A percentile compares a stretch with the other conserved stretches of the same genome.
These are phyloP conservation scores for Talaromyces marneffei DNA, from an alignment of 2,329 filamentous ascomycete genomes.

Conservation along the genomic window DNA sequence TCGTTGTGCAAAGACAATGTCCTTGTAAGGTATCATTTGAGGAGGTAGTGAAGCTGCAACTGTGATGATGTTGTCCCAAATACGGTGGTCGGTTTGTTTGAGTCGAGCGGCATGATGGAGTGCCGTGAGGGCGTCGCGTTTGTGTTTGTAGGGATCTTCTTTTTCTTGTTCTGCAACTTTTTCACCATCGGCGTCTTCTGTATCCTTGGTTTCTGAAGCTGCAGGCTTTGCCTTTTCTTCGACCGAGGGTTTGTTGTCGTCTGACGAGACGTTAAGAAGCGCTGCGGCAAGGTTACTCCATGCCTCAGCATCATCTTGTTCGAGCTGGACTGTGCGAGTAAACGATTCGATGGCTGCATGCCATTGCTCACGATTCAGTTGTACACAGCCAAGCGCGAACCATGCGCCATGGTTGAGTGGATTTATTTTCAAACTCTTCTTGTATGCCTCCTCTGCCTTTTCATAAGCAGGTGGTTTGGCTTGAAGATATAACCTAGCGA, in stretches of 20 bases:
- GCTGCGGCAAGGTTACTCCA: constrained; percentile 94
- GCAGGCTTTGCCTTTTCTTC: constrained; percentile 29
- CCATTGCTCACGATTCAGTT: constrained; percentile 70
- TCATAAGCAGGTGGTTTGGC: constrained; percentile 55
- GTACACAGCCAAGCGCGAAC: constrained; percentile 85
- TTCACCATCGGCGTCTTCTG: constrained; percentile 26
- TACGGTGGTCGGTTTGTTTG: constrained; percentile 80
- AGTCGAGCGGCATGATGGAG: constrained; percentile 81
- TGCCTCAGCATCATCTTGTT: constrained; percentile 82
- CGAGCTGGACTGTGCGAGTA: constrained; percentile 72
- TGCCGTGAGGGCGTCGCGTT: constrained; percentile 71
- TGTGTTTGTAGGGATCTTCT: constrained; percentile 54
- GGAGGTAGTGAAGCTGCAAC: constrained; percentile 73
- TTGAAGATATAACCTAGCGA: constrained; percentile 71
- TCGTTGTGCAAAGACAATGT: constrained; percentile 69
- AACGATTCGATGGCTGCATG: constrained; percentile 78
- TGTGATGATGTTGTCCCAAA: constrained; percentile 95
- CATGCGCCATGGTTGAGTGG: constrained; percentile 76
- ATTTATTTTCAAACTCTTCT: constrained; percentile 69
- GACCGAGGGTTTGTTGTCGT: constrained; percentile 24
- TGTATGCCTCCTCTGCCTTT: constrained; percentile 71
- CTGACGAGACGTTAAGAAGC: constrained; percentile 52
- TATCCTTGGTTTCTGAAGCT: constrained; percentile 15
- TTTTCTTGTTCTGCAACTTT: constrained; percentile 18
- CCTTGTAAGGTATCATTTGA: constrained; percentile 57